These are phyloP conservation scores for Digitaria exilis DNA, from an alignment of 202 grass and related monocot genomes.

Conservation along the genomic window DNA sequence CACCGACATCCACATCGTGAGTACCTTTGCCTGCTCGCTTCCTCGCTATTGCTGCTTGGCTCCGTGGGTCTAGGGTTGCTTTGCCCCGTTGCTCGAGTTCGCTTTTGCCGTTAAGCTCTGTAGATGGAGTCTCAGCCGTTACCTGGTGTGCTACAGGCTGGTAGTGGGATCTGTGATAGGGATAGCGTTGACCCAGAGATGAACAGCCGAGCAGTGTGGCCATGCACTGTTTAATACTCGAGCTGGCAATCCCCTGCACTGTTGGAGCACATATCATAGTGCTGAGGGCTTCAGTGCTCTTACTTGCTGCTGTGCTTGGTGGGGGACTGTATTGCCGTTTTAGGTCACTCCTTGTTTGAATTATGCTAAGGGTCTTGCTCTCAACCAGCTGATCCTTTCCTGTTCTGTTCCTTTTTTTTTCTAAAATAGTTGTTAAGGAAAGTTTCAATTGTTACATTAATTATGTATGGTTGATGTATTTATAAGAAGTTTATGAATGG, in stretches of 20 bases:
- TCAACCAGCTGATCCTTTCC: background rate
- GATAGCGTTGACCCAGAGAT: conserved; percentile 31
- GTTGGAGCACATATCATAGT: background rate
- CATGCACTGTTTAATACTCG: background rate
- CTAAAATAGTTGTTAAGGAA: background rate
- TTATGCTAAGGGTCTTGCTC: conserved; percentile 5
- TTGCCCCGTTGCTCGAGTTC: background rate
- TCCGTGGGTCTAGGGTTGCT: conserved; percentile 31
- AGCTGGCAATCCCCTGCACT: background rate
- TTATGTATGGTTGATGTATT: background rate
- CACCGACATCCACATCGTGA: conserved; percentile 90
- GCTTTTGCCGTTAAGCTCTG: background rate
- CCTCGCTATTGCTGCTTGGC: background rate
- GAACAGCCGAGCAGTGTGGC: background rate
- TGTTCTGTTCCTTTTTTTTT: conserved; percentile 21
- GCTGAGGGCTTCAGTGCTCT: background rate
- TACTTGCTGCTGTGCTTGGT: background rate
- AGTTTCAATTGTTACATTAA: background rate
- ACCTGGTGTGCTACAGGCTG: background rate
- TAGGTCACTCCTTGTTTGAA: background rate
- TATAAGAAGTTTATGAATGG: background rate
- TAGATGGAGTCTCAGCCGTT: background rate
- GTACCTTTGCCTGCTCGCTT: background rate
- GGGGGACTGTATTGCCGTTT: background rate
- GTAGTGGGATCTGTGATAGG: conserved; percentile 39